Evolutionary conservation across 148 eudicot genomes (phyloP).

Genomic region (Gaultheria prostrata): DNA sequence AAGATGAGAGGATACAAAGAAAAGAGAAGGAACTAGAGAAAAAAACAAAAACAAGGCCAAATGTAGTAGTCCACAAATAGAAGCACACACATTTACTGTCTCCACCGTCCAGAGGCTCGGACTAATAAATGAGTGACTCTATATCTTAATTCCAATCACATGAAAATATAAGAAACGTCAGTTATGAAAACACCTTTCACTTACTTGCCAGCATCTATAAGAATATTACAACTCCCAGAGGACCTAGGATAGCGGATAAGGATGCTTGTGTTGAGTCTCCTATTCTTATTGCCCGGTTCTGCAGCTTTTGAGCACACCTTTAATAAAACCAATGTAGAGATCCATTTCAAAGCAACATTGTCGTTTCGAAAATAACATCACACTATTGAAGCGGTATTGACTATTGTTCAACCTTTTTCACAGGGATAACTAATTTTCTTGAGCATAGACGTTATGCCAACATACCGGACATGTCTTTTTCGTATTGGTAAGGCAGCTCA

Average conservation of each 20-base stretch:
- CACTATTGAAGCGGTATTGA: conserved; percentile 4
- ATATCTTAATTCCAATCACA: not conserved
- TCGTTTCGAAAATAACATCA: not conserved
- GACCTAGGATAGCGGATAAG: conserved; percentile 56
- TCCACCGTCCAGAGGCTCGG: not conserved
- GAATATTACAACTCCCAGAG: conserved; percentile 62
- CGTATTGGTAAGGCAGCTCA: conserved; percentile 94
- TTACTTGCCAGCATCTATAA: conserved; percentile 98
- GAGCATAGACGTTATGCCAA: conserved; percentile 15
- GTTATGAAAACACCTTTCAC: conserved; percentile 16
- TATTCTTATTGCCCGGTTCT: conserved; percentile 74
- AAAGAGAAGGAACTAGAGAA: not conserved
- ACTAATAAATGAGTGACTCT: not conserved
- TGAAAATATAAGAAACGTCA: not conserved
- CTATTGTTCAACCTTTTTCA: not conserved
- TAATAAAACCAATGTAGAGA: conserved; percentile 18
- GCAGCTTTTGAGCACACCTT: conserved; percentile 87
- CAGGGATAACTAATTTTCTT: not conserved
- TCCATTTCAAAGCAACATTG: conserved; percentile 1
- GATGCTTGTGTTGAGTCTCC: conserved; percentile 89
- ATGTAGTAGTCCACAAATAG: conserved; percentile 11
- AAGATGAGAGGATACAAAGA: not conserved
- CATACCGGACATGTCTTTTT: conserved; percentile 66
- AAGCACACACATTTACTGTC: not conserved
- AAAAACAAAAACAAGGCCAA: not conserved